Evolutionary conservation across 83 land plant species (phyloP).

Genomic region (Diphasiastrum complanatum): DNA sequence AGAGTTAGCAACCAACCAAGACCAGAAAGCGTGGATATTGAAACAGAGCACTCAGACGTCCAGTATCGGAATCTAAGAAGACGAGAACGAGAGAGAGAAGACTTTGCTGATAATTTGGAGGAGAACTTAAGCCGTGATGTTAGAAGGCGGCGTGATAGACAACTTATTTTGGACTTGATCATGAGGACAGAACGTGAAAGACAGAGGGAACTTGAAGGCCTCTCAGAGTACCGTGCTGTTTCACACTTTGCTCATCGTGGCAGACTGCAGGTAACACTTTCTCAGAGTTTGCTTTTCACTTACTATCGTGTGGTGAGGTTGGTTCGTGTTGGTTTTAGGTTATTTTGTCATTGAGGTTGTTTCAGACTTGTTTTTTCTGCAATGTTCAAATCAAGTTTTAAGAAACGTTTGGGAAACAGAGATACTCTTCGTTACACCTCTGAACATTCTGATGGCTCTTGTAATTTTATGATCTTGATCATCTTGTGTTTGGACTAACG

Average conservation of each 20-base stretch:
- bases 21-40: neutral
- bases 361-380: neutral
- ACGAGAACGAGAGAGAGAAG: slow-evolving; percentile 30
- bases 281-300: neutral
- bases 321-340: neutral
- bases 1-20: slow-evolving; percentile 32
- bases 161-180: slow-evolving; percentile 66
- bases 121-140: slow-evolving; percentile 53
- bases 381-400: too few species aligned
- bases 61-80: neutral
- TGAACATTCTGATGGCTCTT: too few species aligned
- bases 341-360: slow-evolving; percentile 5
- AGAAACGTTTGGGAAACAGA: too few species aligned
- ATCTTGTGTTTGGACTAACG: too few species aligned
- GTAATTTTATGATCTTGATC: too few species aligned
- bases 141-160: slow-evolving; percentile 59
- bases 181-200: slow-evolving; percentile 75
- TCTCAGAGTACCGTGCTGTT: slow-evolving; percentile 75
- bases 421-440: too few species aligned
- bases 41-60: slow-evolving; percentile 16
- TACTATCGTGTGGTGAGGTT: neutral
- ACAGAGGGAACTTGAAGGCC: slow-evolving; percentile 70
- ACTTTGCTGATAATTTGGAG: slow-evolving; percentile 38
- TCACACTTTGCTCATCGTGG: slow-evolving; percentile 86
- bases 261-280: slow-evolving; percentile 93